phyloP scores from a whole-genome alignment of 2,329 filamentous ascomycete species.

The Fusarium compactum region DNA sequence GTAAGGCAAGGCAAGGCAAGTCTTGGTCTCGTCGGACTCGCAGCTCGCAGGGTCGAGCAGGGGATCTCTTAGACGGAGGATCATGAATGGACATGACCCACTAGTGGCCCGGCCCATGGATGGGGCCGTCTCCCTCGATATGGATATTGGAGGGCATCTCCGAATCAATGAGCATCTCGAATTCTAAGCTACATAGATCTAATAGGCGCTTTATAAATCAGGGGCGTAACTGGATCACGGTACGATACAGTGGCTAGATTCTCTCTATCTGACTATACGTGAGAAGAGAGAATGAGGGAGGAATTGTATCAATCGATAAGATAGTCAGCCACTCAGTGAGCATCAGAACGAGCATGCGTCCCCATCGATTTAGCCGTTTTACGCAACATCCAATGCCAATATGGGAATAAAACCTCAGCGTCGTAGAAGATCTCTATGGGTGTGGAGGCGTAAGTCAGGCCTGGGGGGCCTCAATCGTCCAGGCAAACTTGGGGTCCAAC shows the following conservation, averaged over 20 bases:
- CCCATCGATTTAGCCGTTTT: constrained; percentile 28
- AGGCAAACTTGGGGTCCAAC: constrained; percentile 38
- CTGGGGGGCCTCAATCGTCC: constrained; percentile 45
- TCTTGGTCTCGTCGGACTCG: constrained; percentile 33
- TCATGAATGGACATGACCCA: constrained; percentile 40
- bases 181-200: constrained; percentile 11
- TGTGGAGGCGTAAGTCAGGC: constrained; percentile 48
- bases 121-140: constrained; percentile 26
- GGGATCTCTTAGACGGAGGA: constrained; percentile 40
- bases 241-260: not conserved
- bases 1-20: constrained; percentile 11
- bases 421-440: constrained; percentile 39
- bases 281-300: constrained; percentile 20
- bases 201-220: constrained; percentile 11
- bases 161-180: constrained; percentile 32
- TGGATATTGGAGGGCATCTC: constrained; percentile 24
- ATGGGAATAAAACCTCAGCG: constrained; percentile 31
- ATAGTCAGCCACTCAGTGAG: constrained; percentile 30
- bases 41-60: constrained; percentile 22
- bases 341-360: constrained; percentile 28
- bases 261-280: not conserved
- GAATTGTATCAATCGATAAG: constrained; percentile 10
- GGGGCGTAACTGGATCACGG: constrained; percentile 23
- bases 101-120: constrained; percentile 32
- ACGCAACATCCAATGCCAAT: constrained; percentile 26